These are phyloP conservation scores for Mycena pura DNA, from an alignment of 768 basidiomycete species.

Conservation along the genomic window DNA sequence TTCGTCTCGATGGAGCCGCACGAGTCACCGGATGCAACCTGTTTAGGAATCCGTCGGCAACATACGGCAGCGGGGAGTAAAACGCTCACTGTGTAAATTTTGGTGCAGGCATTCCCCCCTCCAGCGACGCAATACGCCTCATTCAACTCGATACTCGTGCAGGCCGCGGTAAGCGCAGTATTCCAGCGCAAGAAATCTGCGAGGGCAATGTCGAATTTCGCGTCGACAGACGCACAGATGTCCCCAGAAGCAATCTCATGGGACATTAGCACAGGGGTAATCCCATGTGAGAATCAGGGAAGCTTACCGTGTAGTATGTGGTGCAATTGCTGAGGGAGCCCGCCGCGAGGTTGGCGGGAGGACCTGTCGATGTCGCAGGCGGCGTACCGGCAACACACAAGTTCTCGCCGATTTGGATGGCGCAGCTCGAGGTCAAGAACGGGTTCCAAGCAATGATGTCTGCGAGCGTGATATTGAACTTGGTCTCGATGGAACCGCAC, in stretches of 20 bases:
- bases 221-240: slow-evolving; percentile 26
- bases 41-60: slow-evolving; percentile 27
- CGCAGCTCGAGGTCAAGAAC: neutral
- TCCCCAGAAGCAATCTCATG: too few species aligned
- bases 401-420: neutral
- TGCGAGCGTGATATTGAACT: slow-evolving; percentile 4
- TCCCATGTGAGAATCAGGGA: too few species aligned
- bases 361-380: too few species aligned
- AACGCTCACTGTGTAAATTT: slow-evolving; percentile 27
- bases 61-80: slow-evolving; percentile 21
- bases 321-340: too few species aligned
- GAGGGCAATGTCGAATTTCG: slow-evolving; percentile 24
- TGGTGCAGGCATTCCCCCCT: slow-evolving; percentile 21
- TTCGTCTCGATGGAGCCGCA: slow-evolving; percentile 26
- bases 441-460: slow-evolving; percentile 2
- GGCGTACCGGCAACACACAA: too few species aligned
- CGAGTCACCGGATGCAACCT: slow-evolving; percentile 22
- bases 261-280: too few species aligned
- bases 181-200: slow-evolving; percentile 26
- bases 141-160: slow-evolving; percentile 29
- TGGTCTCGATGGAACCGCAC: slow-evolving; percentile 1
- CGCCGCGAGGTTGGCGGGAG: too few species aligned
- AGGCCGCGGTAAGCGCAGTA: slow-evolving; percentile 26
- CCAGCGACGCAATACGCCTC: slow-evolving; percentile 30
- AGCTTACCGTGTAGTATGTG: too few species aligned